Percentiles rank a stretch among this genome's conserved stretches.
Conservation (phyloP, 257 asterid genomes). For the Scutellaria minor region DNA sequence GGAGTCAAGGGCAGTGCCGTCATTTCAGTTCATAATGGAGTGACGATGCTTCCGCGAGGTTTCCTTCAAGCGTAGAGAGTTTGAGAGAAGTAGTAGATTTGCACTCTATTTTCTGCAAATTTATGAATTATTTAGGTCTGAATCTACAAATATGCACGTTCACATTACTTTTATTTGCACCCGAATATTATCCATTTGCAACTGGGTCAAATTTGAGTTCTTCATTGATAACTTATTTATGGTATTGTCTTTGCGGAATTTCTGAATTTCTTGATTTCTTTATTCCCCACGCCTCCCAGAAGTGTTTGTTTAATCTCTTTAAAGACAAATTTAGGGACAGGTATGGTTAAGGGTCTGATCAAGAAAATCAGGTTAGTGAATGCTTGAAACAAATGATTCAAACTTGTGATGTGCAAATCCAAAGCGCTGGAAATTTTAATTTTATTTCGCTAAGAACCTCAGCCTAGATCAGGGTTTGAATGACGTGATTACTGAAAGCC, state of each 20-base stretch:
- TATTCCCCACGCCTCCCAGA: neutral
- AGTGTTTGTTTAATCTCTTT: slow-evolving; percentile 6
- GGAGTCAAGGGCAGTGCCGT: slow-evolving; percentile 28
- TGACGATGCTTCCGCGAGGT: neutral
- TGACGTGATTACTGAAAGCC: neutral
- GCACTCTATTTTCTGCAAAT: neutral
- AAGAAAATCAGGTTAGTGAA: neutral
- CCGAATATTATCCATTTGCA: neutral
- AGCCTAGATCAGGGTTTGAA: neutral
- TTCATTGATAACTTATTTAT: neutral
- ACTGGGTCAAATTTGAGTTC: neutral
- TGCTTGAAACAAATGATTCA: neutral
- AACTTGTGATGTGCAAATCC: neutral
- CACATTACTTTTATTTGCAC: neutral
- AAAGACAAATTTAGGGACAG: neutral
- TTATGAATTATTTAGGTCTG: neutral
- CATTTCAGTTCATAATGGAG: slow-evolving; percentile 9
- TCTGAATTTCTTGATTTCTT: slow-evolving; percentile 16
- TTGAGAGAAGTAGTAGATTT: neutral
- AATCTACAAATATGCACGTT: slow-evolving; percentile 16
- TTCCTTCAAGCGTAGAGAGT: neutral
- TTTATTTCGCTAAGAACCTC: neutral
- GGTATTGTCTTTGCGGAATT: neutral
- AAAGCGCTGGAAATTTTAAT: neutral
- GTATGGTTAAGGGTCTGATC: neutral